Evolutionary conservation across 257 asterid species (phyloP), one percentile per base, ranked within the genome.

Genomic region (Nicotiana tomentosiformis): DNA sequence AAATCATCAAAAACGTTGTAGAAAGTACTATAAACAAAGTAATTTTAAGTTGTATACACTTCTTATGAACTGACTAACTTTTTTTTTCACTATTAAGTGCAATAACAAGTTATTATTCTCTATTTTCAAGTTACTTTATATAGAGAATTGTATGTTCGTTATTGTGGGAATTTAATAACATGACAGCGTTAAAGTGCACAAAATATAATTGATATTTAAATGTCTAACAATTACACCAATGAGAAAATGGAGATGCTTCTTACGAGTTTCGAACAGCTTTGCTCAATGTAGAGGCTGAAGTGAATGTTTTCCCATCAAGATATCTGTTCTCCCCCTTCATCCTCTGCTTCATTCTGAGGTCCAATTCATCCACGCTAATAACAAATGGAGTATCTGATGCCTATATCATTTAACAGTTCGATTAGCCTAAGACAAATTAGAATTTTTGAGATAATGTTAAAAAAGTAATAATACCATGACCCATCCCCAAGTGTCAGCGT

Each of bases 401-500:
- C 97, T 93, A 89, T 89, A 87, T 32, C 29, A 60, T 81, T 18
- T n/a, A 3, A 78, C 14, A 68, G 16, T 37, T 43, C 2, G 29
- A 46, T 20, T 74, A n/a, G 30, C 77, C 43, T 8, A 6, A 16
- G 3, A 32, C 2, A 35, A 74, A 46, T 77, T 23, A 17, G 66
- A 32, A 78, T 4, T 23, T 20, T 57, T 55, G 2, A 76, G 4
- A 9, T 4, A 43, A 56, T 14, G 10, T 30, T n/a, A 0, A 29
- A 33, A 33, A 16, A 67, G 83, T 39, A 78, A 58, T 77, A 8
- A 77, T 91, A 95, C 99, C 99, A 95, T 95, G 91, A 93, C 89
- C 99, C 99, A 95, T 80, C 99, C 99, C 99, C 99, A 95, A 37
- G 94, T 93, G 88, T 95, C 99, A 61, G 98, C 99, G 87, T 91